Evolutionary conservation across 306 rosid species (phyloP).

Genomic region (Glycine tomentella): DNA sequence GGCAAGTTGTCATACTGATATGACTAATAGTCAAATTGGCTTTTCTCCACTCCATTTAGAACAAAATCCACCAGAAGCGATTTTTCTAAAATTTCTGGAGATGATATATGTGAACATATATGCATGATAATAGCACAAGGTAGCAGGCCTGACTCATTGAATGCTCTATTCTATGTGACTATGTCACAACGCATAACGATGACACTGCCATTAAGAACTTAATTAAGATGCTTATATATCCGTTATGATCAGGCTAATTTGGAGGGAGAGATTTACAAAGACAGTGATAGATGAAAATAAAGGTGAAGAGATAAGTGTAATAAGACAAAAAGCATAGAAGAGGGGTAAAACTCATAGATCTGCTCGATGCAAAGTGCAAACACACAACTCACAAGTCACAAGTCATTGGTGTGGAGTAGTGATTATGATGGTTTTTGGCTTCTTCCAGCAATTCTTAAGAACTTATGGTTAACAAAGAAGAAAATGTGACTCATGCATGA

Average conservation of each 20-base stretch:
- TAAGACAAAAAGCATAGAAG: neutral
- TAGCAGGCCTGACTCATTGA: too few species aligned
- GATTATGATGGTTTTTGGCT: constrained; percentile 1
- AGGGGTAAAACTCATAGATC: neutral
- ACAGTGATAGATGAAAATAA: too few species aligned
- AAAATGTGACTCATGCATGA: neutral
- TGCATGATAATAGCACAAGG: too few species aligned
- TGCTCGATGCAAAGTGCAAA: neutral
- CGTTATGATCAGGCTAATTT: too few species aligned
- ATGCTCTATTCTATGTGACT: too few species aligned
- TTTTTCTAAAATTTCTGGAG: too few species aligned
- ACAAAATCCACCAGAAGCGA: too few species aligned
- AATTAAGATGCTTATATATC: too few species aligned
- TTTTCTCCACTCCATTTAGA: neutral
- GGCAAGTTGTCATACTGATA: constrained; percentile 15
- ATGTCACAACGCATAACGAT: too few species aligned
- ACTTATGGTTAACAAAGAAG: neutral
- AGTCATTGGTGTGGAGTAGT: neutral
- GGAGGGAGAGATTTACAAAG: too few species aligned
- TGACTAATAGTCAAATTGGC: constrained; percentile 15
- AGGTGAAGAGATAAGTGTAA: neutral
- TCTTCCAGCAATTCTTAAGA: neutral
- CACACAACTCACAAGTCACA: neutral
- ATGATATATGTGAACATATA: too few species aligned
- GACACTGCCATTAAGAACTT: neutral